Base-by-base conservation (phyloP, 2,329 filamentous ascomycete species). In the Aspergillus caelatus region DNA sequence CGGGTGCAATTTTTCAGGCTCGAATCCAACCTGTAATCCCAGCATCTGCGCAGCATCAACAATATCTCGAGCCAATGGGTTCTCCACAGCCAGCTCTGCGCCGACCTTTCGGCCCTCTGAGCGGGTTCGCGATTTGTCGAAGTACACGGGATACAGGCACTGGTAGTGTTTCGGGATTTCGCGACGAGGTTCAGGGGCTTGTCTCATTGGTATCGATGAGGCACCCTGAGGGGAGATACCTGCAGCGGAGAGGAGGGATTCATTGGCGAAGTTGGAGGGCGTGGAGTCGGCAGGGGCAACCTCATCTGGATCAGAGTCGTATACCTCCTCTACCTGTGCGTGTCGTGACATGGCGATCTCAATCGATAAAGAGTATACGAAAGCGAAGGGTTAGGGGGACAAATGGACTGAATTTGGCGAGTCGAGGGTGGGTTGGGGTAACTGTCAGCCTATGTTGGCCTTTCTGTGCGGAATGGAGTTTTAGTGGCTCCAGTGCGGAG, bases 91-190 rank as follows among this genome's bases (percentile, higher is more conserved):
- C 8, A 92, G 85, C 57, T 86, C 82, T 58, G 84, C 80, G 57
- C 88, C 82, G 10, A 98, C 94, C 71, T 94, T 90, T 19, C 95
- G 88, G 43, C 95, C 95, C 73, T 96, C 86, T 62, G 89, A 88
- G 62, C 94, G 89, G 56, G 78, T 73, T 43, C 79, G 72, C 28
- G 83, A 83, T 68, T 85, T 86, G 84, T 97, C 94, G 74, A 99
- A 99, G 85, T 99, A 99, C 64, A 98, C 82, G 0, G 95, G 94
- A 82, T 99, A 99, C 30, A 99, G 85, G 79, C 92, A 94, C 78
- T 95, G 91, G 82, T 89, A 97, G 79, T 88, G 83, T 74, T 90
- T 91, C 78, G 92, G 83, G 63, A 83, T 83, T 65, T 88, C 84
- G 63, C 82, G 82, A 70, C 83, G 79, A 63, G 79, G 80, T 70